phyloP scores from a whole-genome alignment of 257 asterid genomes.

The Coffea canephora region DNA sequence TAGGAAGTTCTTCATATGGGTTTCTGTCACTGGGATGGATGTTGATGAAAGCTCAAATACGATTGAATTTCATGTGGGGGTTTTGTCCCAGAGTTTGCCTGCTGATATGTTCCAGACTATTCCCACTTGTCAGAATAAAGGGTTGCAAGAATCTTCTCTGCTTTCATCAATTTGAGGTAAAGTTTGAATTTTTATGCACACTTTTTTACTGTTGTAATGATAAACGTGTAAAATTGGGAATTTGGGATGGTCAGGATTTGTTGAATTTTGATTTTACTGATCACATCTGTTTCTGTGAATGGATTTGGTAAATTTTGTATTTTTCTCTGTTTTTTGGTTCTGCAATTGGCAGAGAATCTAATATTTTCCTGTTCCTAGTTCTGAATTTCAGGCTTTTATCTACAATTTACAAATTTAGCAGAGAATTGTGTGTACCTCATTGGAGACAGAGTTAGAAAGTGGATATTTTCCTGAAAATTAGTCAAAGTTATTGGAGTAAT shows the following conservation, averaged over 20 bases:
- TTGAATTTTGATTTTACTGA: not conserved
- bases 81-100: conserved; percentile 50
- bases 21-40: conserved; percentile 55
- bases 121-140: conserved; percentile 45
- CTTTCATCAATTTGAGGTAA: conserved; percentile 45
- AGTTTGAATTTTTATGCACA: not conserved
- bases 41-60: conserved; percentile 35
- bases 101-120: conserved; percentile 47
- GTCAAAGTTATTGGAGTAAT: not conserved
- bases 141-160: conserved; percentile 20
- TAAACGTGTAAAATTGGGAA: not conserved
- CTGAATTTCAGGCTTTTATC: not conserved
- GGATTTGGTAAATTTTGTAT: not conserved
- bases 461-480: not conserved
- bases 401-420: not conserved
- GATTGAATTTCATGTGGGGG: conserved; percentile 64
- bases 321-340: not conserved
- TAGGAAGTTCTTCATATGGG: conserved; percentile 60
- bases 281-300: not conserved
- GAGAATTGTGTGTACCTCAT: not conserved
- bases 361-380: not conserved
- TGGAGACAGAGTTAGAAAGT: not conserved
- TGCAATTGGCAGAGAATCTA: not conserved
- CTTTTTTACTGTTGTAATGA: not conserved
- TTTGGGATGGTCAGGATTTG: not conserved